Base-by-base conservation (phyloP, 345 rosid species). In the Euclidium syriacum region DNA sequence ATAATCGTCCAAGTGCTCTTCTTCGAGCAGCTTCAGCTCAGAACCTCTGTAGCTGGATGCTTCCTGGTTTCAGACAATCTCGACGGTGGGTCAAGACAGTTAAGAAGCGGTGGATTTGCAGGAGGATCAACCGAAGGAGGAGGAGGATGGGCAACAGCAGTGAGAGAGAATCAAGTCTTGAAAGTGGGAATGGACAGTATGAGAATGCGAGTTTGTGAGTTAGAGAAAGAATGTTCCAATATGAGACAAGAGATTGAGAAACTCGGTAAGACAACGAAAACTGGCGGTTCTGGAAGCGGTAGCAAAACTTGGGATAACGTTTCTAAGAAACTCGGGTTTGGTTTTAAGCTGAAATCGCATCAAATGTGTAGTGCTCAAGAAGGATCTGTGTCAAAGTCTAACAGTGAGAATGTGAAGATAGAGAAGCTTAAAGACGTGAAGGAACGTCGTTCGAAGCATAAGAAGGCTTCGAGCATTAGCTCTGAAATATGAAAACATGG, bases 11-110 rank as follows among this genome's bases (percentile, higher is more conserved):
- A 87, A 75, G 97, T 94, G 70, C 86, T 94, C 65, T 94, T 94
- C 86, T 94, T 94, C 27, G 99, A 94, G 87, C 99, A 94, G 85
- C 99, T 90, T 58, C 99, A 94, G 84, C 97, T 94, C 18, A 77
- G 96, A 78, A 94, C 95, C 38, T 90, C 97, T 26, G 89, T 94
- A 16, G 97, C 99, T 0, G 96, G 99, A 32, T 94, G 99, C 75
- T 85, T 94, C 70, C 78, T 85, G 34, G 96, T 89, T 47, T 92
- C 98, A 14, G 98, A 90, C 70, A 90, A 90, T 74, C 95, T 90
- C 0, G 99, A 94, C 10, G 75, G 70, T 0, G 88, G 87, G 56
- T 86, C 99, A 51, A 85, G 97, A 61, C 91, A 85, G 65, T 52
- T 87, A 65, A 80, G 96, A 80, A 87, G 88, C 7, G 96, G 97